Evolutionary conservation across 2,329 filamentous ascomycete genomes (phyloP).

Genomic region (Paraphoma chrysanthemicola): DNA sequence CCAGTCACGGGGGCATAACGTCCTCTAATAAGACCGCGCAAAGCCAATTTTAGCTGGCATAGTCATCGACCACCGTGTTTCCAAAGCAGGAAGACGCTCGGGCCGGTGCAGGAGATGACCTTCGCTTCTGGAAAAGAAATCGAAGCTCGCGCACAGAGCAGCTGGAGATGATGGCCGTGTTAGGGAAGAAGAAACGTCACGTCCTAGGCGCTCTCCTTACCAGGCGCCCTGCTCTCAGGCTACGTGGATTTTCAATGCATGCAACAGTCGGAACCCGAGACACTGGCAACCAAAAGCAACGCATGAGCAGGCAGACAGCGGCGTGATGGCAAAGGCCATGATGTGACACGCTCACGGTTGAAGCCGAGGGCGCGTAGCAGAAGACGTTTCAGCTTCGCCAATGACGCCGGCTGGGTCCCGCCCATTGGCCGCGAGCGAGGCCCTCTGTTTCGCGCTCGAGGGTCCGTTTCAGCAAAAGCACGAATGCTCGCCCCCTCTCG

Average conservation of each 20-base stretch:
- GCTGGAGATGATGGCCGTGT: neutral
- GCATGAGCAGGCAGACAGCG: slow-evolving; percentile 4
- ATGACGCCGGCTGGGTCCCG: slow-evolving; percentile 1
- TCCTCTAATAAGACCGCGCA: neutral
- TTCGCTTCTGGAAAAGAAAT: slow-evolving; percentile 27
- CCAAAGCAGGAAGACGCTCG: slow-evolving; percentile 10
- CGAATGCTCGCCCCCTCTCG: slow-evolving; percentile 25
- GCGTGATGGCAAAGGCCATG: slow-evolving; percentile 13
- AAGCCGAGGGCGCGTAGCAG: slow-evolving; percentile 19
- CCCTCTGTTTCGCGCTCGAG: slow-evolving; percentile 30
- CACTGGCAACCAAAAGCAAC: neutral
- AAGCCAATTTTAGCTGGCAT: slow-evolving; percentile 5
- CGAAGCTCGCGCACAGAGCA: slow-evolving; percentile 17
- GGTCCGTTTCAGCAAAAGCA: slow-evolving; percentile 25
- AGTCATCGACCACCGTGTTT: neutral
- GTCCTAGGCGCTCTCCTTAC: neutral
- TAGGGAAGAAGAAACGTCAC: neutral
- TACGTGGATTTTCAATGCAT: slow-evolving; percentile 1
- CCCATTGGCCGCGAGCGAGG: slow-evolving; percentile 5
- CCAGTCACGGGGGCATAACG: neutral
- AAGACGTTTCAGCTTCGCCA: slow-evolving; percentile 21
- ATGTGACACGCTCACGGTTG: slow-evolving; percentile 16
- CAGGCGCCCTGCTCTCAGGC: neutral
- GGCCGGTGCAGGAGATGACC: slow-evolving; percentile 23
- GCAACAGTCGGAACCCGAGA: neutral